Conservation (phyloP, 495 filamentous ascomycete genomes). For the Niebla homalea region DNA sequence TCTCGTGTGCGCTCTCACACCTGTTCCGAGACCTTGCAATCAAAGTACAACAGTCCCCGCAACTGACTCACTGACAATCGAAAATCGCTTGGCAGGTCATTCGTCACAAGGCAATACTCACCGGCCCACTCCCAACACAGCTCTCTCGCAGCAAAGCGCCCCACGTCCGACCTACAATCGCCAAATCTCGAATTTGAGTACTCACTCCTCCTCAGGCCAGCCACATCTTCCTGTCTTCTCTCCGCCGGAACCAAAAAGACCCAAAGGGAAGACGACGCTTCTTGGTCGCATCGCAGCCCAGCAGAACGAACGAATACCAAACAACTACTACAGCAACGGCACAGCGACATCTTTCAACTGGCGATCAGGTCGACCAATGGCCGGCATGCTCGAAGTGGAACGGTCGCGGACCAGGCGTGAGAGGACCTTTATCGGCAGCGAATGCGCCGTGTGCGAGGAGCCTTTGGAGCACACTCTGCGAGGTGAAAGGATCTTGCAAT, state of each 20-base stretch:
- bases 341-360: slow-evolving; percentile 34
- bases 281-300: slow-evolving; percentile 15
- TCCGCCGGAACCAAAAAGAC: slow-evolving; percentile 13
- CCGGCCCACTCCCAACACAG: slow-evolving; percentile 9
- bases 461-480: slow-evolving; percentile 92
- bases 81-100: slow-evolving; percentile 35
- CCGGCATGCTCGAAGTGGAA: slow-evolving; percentile 66
- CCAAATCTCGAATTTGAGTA: slow-evolving; percentile 13
- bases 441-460: slow-evolving; percentile 95
- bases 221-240: slow-evolving; percentile 11
- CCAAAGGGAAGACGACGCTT: slow-evolving; percentile 12
- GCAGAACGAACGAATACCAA: slow-evolving; percentile 10
- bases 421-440: slow-evolving; percentile 85
- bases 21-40: neutral
- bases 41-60: slow-evolving; percentile 3
- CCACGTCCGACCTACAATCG: slow-evolving; percentile 13
- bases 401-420: slow-evolving; percentile 72
- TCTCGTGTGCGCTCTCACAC: neutral
- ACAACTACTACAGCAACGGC: slow-evolving; percentile 22
- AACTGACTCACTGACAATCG: slow-evolving; percentile 21
- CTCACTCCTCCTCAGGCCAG: slow-evolving; percentile 16
- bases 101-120: slow-evolving; percentile 24
- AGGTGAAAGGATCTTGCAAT: slow-evolving; percentile 88
- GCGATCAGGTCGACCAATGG: slow-evolving; percentile 43
- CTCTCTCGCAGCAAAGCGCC: slow-evolving; percentile 7